Base-by-base conservation (phyloP, 345 rosid species). In the Eucalyptus sp. region DNA sequence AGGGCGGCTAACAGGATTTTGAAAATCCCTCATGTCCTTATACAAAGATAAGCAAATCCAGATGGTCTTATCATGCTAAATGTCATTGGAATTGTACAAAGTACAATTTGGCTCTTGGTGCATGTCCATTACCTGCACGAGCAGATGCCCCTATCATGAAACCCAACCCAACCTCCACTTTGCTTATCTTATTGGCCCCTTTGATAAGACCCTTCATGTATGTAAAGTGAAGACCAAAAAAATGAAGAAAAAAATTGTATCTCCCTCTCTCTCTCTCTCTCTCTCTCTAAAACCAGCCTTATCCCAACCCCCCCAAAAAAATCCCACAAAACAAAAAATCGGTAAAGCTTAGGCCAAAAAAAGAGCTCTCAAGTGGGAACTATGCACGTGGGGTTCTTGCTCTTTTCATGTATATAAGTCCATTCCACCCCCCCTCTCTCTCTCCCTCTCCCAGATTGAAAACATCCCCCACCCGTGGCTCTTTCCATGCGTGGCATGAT, bases 141-240 rank as follows among this genome's bases (percentile, higher is more conserved):
- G 90, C 86, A 60, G 87, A 87, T 41, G 88, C 37, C 88, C 91
- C 90, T 91, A 92, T 92, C 93, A 89, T 6, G 33, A 87, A 27
- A 58, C 31, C 46, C 48, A 18, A 24, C 81, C 84, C 87, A 44
- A 54, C 44, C 84, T 37, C 13, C 88, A 48, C 44, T 79, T 20
- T 85, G 80, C 93, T 91, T 93, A 90, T 90, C 90, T 88, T 49
- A 76, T 54, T 86, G 88, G 89, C 16, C 88, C 76, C 64, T 49
- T 9, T 90, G 89, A 91, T 91, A 91, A 91, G 93, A 37, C 91
- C 89, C 58, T 51, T 17, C 43, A 83, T 81, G 86, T 49, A 52
- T 84, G 25, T 54, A 87, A 58, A 58, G 79, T 37, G 79, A 85
- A 41, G 33, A 33, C 43, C 22, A 24, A 76, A 13, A 50, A 17